Evolutionary conservation across 495 filamentous ascomycete genomes (phyloP).

Genomic region (Podospora australis): DNA sequence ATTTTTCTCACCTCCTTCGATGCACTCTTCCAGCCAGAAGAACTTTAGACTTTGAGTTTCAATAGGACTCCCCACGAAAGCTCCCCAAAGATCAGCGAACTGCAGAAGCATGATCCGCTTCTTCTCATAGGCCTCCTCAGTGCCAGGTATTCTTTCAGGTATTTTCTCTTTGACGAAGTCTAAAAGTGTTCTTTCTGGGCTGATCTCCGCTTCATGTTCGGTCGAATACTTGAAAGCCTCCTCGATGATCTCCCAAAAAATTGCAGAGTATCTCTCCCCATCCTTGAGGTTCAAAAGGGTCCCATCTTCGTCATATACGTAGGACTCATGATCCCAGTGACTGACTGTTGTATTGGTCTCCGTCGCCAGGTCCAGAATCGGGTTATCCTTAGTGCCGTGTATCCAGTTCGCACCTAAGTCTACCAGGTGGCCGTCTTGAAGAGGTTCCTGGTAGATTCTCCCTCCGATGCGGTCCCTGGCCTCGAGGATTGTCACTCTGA

Average conservation of each 20-base stretch:
- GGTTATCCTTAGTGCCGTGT: conserved; percentile 79
- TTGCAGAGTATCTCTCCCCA: conserved; percentile 47
- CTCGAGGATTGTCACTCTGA: conserved; percentile 79
- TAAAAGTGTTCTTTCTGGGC: conserved; percentile 58
- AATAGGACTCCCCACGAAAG: conserved; percentile 76
- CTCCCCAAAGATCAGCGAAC: conserved; percentile 73
- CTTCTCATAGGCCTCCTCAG: conserved; percentile 31
- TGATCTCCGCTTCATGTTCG: conserved; percentile 55
- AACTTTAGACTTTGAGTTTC: conserved; percentile 79
- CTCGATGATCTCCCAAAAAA: conserved; percentile 73
- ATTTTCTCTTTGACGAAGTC: conserved; percentile 71
- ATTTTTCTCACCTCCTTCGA: conserved; percentile 65
- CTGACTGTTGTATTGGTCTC: conserved; percentile 56
- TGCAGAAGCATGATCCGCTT: conserved; percentile 54
- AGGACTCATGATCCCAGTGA: conserved; percentile 50
- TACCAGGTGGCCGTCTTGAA: conserved; percentile 43
- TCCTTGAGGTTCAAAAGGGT: conserved; percentile 45
- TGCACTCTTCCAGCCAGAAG: conserved; percentile 91
- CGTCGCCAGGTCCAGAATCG: conserved; percentile 71
- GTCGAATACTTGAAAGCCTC: conserved; percentile 78
- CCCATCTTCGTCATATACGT: conserved; percentile 60
- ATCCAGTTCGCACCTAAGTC: conserved; percentile 91
- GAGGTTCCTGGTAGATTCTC: conserved; percentile 53
- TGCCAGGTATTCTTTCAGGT: conserved; percentile 44
- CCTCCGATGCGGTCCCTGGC: conserved; percentile 79